These are phyloP conservation scores for Boletellus deceptivus DNA, from an alignment of 1,284 basidiomycete genomes.

Conservation along the genomic window DNA sequence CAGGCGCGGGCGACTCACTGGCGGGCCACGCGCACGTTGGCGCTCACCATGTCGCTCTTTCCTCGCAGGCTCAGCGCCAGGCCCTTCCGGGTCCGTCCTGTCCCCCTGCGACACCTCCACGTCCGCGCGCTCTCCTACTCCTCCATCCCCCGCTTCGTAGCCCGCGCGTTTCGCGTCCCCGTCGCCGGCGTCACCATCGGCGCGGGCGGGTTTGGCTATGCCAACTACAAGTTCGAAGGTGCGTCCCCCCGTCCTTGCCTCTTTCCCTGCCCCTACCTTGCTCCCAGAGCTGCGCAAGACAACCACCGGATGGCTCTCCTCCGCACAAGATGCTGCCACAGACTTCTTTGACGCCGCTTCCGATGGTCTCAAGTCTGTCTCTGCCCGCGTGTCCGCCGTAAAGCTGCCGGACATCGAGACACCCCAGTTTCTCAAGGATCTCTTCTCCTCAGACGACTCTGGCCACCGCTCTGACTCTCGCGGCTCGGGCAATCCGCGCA, in stretches of 20 bases:
- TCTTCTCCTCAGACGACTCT: constrained; percentile 50
- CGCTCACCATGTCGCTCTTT: constrained; percentile 18
- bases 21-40: too few relatives aligned
- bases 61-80: constrained; percentile 1
- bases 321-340: constrained; percentile 66
- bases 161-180: constrained; percentile 81
- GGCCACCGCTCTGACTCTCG: constrained; percentile 28
- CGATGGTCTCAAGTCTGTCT: constrained; percentile 58
- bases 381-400: constrained; percentile 55
- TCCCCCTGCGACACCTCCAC: constrained; percentile 61
- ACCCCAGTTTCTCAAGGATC: constrained; percentile 70
- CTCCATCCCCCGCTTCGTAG: constrained; percentile 79
- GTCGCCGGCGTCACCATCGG: constrained; percentile 84
- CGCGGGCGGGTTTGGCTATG: constrained; percentile 87
- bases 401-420: constrained; percentile 67
- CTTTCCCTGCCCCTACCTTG: neutral
- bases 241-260: constrained; percentile 21
- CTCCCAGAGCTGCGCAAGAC: constrained; percentile 64
- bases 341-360: constrained; percentile 67
- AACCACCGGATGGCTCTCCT: constrained; percentile 62
- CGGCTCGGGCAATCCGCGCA: constrained; percentile 26
- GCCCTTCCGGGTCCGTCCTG: neutral
- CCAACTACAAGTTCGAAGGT: constrained; percentile 94
- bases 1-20: too few relatives aligned
- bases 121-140: constrained; percentile 79